These are phyloP conservation scores for Aphanocladium album DNA, from an alignment of 2,329 filamentous ascomycete species.

Conservation along the genomic window DNA sequence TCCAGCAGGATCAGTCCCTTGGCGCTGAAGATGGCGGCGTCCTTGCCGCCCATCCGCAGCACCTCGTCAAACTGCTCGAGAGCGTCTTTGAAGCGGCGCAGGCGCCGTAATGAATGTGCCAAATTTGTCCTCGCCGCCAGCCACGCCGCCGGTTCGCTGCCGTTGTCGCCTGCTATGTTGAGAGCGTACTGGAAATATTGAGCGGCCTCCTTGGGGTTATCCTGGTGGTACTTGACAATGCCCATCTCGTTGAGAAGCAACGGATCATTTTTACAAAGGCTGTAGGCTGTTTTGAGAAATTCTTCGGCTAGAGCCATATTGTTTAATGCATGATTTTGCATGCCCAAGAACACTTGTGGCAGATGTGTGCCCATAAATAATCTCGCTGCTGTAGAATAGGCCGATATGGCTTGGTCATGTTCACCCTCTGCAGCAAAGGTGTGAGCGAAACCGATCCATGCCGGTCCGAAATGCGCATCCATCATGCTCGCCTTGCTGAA, in stretches of 20 bases:
- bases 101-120: conserved; percentile 76
- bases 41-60: conserved; percentile 73
- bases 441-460: conserved; percentile 98
- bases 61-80: conserved; percentile 83
- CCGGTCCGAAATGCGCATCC: conserved; percentile 93
- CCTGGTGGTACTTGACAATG: conserved; percentile 91
- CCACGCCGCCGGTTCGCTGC: conserved; percentile 77
- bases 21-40: conserved; percentile 71
- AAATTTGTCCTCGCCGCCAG: conserved; percentile 82
- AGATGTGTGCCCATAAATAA: conserved; percentile 96
- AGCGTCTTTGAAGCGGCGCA: conserved; percentile 64
- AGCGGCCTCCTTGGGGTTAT: conserved; percentile 68
- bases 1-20: conserved; percentile 84
- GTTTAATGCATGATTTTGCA: conserved; percentile 96
- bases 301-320: conserved; percentile 93
- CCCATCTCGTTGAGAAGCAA: conserved; percentile 93
- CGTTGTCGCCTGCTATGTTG: conserved; percentile 70
- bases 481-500: conserved; percentile 98
- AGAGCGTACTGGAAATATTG: conserved; percentile 75
- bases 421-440: conserved; percentile 97
- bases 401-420: conserved; percentile 95
- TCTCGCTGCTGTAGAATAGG: conserved; percentile 90
- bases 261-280: conserved; percentile 77
- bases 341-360: conserved; percentile 91
- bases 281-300: conserved; percentile 85